Percentiles rank a stretch among this genome's conserved stretches.
Conservation (phyloP, 257 asterid species). For the Salvia splendens region DNA sequence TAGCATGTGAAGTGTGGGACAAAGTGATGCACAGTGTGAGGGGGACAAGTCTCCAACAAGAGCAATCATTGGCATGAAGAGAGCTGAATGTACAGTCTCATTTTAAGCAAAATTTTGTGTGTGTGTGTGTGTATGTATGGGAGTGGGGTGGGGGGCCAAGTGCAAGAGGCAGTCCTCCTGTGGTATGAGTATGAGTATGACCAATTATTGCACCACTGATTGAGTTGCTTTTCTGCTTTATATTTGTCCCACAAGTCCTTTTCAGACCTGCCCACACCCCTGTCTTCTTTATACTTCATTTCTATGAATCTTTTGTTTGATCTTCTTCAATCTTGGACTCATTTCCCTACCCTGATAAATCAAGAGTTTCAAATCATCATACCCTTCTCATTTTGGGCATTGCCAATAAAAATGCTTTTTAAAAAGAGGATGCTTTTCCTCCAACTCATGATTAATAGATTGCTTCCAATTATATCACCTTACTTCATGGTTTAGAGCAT, state of each 20-base stretch:
- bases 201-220: constrained; percentile 49
- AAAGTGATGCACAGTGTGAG: constrained; percentile 29
- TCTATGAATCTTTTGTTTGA: neutral
- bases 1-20: constrained; percentile 32
- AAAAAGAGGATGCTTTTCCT: neutral
- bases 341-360: neutral
- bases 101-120: constrained; percentile 13
- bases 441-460: neutral
- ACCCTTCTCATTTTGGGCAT: neutral
- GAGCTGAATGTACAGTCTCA: constrained; percentile 27
- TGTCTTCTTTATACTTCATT: constrained; percentile 9
- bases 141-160: constrained; percentile 18
- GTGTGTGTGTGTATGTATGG: neutral
- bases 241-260: constrained; percentile 24
- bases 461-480: neutral
- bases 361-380: neutral
- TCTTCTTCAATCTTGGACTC: neutral
- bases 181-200: constrained; percentile 5
- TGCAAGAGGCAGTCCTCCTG: constrained; percentile 22
- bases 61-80: constrained; percentile 51
- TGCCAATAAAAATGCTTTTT: neutral
- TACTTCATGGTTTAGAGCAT: neutral
- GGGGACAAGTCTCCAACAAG: constrained; percentile 53
- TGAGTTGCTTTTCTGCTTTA: constrained; percentile 34
- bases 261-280: constrained; percentile 30